Percentiles rank a stretch among this genome's conserved stretches.
These are phyloP conservation scores for Populus tremula DNA, from an alignment of 345 rosid species.

Conservation along the genomic window DNA sequence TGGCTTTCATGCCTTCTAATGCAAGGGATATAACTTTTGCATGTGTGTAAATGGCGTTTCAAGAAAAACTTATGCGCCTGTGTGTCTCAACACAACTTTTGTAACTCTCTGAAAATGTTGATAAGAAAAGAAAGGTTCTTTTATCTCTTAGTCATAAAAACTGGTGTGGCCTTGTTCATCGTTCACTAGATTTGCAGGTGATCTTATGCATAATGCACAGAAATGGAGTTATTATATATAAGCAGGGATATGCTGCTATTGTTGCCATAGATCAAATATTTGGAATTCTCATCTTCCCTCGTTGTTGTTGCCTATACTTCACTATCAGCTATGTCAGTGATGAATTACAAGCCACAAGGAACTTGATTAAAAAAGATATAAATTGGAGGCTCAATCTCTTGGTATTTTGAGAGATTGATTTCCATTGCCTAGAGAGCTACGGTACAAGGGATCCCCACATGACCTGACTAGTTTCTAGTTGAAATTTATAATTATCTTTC, in stretches of 20 bases:
- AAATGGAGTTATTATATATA: background rate
- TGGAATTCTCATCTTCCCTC: background rate
- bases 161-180: background rate
- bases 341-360: background rate
- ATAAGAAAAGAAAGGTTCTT: background rate
- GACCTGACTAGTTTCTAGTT: background rate
- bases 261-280: background rate
- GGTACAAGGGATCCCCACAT: background rate
- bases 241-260: background rate
- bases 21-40: conserved; percentile 44
- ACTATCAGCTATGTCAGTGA: background rate
- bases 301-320: background rate
- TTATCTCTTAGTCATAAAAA: background rate
- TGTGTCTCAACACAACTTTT: background rate
- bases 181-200: too few species aligned
- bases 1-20: conserved; percentile 70
- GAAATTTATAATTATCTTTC: background rate
- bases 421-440: too few species aligned
- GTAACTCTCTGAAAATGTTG: background rate
- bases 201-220: background rate
- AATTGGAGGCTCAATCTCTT: too few species aligned
- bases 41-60: conserved; percentile 36
- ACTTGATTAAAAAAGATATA: too few species aligned
- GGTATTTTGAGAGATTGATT: too few species aligned
- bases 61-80: background rate